Base-by-base conservation (phyloP, 805 yeast species). In the Saturnispora saitoi region DNA sequence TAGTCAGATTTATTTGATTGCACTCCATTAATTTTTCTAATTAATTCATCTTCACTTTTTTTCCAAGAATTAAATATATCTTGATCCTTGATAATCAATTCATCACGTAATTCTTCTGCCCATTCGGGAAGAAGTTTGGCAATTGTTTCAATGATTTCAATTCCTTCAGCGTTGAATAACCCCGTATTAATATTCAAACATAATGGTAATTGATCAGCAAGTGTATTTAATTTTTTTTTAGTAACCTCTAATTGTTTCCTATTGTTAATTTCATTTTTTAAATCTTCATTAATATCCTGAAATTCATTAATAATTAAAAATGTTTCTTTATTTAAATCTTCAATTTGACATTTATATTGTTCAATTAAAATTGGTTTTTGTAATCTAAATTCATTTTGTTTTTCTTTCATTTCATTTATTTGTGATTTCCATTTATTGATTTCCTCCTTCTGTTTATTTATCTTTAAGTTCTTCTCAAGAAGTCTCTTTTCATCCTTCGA, bases 381-480 rank as follows among this genome's bases (percentile, higher is more conserved):
- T 12, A 42, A 40, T 11, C 20, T 4, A 19, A 43, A 20, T 6
- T 26, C 37, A 1, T 34, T 44, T 8, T 41, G 45, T 4, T 56
- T 52, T 26, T 52, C 52, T 49, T 52, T 20, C 58, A 57, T 59
- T 36, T 58, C 61, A 4, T 58, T 57, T 9, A 68, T 48, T 22
- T 58, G 56, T 0, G 20, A 9, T 39, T 60, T 56, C 75, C 75
- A 72, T 22, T 58, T 52, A 4, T 47, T 53, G 43, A 71, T 61
- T 45, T 71, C 68, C 2, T 43, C 45, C 42, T 63, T 62, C 60
- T 66, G 70, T 29, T 62, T 60, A 17, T 59, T 65, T 26, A 72
- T 59, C 9, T 57, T 58, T 31, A 62, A 63, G 19, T 48, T 32
- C 44, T 66, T 63, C 6, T 57, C 56, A 4, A 55, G 49, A 30